These are phyloP conservation scores for Botrytis elliptica DNA, from an alignment of 2,329 filamentous ascomycete species.

Conservation along the genomic window DNA sequence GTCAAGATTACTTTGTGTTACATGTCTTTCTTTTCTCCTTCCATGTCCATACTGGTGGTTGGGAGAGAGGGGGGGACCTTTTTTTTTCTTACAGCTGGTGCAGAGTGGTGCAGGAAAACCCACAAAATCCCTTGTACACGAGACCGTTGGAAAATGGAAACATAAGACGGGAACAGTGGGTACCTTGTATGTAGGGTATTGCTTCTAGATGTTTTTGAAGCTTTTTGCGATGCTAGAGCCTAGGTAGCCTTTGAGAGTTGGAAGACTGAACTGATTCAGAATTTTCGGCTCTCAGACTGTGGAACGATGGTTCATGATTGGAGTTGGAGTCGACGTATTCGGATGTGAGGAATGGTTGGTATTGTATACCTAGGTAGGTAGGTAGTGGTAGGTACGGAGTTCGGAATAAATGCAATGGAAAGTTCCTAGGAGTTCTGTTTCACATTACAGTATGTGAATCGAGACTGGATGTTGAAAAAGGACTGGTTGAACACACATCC, in stretches of 20 bases:
- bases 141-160: conserved; percentile 7
- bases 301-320: neutral
- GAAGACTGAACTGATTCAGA: neutral
- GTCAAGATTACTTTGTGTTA: neutral
- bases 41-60: neutral
- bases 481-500: neutral
- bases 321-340: neutral
- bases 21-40: neutral
- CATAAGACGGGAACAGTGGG: neutral
- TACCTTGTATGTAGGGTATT: neutral
- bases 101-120: conserved; percentile 1
- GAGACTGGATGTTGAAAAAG: neutral
- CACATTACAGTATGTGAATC: neutral
- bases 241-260: too few species aligned
- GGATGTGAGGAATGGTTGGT: neutral
- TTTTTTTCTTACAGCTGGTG: neutral
- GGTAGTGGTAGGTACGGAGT: neutral
- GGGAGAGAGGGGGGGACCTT: neutral
- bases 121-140: conserved; percentile 13
- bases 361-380: neutral
- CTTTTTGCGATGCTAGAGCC: too few species aligned
- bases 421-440: neutral
- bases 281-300: too few species aligned
- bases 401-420: neutral
- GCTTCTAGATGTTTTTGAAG: conserved; percentile 9